A percentile compares a stretch with the other conserved stretches of the same genome.
Conservation (phyloP, 208 protist genomes). For the Acanthamoeba royreba region DNA sequence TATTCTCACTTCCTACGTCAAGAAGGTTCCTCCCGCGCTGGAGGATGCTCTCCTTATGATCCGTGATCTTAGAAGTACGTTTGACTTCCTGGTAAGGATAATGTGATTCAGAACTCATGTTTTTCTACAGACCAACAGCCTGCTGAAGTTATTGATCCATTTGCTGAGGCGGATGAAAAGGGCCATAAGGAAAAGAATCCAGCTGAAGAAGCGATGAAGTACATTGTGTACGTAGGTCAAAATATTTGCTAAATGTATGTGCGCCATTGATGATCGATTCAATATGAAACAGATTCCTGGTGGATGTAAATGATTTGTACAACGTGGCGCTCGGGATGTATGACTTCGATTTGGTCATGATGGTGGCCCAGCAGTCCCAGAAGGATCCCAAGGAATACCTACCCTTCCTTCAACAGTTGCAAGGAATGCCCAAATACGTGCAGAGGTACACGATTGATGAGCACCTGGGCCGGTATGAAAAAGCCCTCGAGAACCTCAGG, state of each 20-base stretch:
- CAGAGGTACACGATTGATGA: constrained; percentile 70
- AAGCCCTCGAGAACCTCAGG: constrained; percentile 55
- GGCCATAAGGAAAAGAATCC: background rate
- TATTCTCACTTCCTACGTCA: constrained; percentile 53
- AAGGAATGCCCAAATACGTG: constrained; percentile 46
- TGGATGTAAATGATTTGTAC: constrained; percentile 72
- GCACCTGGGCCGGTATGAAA: constrained; percentile 53
- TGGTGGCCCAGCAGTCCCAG: constrained; percentile 76
- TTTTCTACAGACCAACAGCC: constrained; percentile 50
- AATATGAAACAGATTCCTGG: constrained; percentile 44
- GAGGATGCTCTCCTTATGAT: constrained; percentile 58
- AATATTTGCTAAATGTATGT: too few relatives aligned
- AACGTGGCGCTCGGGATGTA: constrained; percentile 74
- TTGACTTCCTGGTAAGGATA: too few relatives aligned
- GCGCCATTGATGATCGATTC: too few relatives aligned
- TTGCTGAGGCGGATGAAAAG: background rate
- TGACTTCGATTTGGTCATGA: constrained; percentile 74
- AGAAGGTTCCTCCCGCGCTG: constrained; percentile 32
- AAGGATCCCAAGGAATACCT: constrained; percentile 79
- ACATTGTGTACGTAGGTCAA: constrained; percentile 61
- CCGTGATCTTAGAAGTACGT: constrained; percentile 6
- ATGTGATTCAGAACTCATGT: too few relatives aligned
- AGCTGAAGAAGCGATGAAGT: constrained; percentile 65
- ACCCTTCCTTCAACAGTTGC: constrained; percentile 65
- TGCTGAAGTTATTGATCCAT: background rate